A percentile compares a stretch with the other conserved stretches of the same genome.
phyloP scores from a whole-genome alignment of 208 protist species.

The Eutreptiella sp. region DNA sequence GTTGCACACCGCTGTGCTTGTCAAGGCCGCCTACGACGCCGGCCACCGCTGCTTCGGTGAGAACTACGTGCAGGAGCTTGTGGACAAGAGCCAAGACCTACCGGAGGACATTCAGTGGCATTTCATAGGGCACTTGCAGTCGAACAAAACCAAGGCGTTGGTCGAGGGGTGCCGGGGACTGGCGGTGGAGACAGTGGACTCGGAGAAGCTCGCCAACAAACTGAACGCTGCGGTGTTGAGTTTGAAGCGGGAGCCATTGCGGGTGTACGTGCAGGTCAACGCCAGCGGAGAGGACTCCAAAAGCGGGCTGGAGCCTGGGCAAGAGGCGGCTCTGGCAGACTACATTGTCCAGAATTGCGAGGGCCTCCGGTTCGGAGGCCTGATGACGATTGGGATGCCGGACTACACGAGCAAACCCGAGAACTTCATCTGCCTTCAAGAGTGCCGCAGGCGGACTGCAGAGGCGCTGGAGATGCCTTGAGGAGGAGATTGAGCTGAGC shows the following conservation, averaged over 20 bases:
- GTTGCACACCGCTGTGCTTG: no score
- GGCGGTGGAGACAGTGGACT: conserved; percentile 80
- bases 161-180: no score
- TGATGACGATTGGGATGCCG: conserved; percentile 94
- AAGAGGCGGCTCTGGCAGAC: conserved; percentile 55
- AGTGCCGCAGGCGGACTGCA: conserved; percentile 56
- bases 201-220: conserved; percentile 70
- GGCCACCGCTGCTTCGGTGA: no score
- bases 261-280: conserved; percentile 88
- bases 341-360: conserved; percentile 61
- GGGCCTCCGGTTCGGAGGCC: conserved; percentile 67
- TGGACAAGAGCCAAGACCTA: conserved; percentile 69
- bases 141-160: conserved; percentile 88
- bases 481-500: conserved; percentile 65
- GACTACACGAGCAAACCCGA: conserved; percentile 60
- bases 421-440: conserved; percentile 74
- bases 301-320: conserved; percentile 63
- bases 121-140: conserved; percentile 95
- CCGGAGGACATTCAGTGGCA: conserved; percentile 88
- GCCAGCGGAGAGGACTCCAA: conserved; percentile 86
- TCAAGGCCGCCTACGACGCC: no score
- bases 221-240: conserved; percentile 70
- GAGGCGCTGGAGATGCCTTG: conserved; percentile 42
- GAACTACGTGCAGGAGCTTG: conserved; percentile 93
- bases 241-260: conserved; percentile 57